phyloP scores from a whole-genome alignment of 2,329 filamentous ascomycete genomes.

The Reticulascus tulasneorum region DNA sequence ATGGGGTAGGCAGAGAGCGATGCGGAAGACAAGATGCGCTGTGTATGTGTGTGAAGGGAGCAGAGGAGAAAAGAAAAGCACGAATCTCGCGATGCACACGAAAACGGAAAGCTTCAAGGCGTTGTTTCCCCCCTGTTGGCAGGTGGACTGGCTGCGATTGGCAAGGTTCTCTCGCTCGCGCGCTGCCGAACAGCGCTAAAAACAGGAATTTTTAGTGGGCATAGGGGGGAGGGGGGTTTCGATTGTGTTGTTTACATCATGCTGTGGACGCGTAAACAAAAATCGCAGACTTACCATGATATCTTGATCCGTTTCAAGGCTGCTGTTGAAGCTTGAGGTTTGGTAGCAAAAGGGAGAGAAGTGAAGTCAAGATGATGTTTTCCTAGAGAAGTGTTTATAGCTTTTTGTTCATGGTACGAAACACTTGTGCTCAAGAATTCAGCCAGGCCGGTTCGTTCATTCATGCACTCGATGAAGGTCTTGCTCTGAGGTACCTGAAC shows the following conservation, averaged over 20 bases:
- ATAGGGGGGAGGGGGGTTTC: no score
- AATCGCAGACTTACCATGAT: slow-evolving; percentile 2
- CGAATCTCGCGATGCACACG: no score
- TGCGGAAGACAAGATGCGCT: neutral
- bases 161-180: neutral
- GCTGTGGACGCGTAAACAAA: slow-evolving; percentile 5
- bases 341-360: neutral
- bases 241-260: slow-evolving; percentile 16
- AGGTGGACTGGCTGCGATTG: slow-evolving; percentile 9
- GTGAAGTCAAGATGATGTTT: slow-evolving; percentile 1
- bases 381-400: no score
- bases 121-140: slow-evolving; percentile 12
- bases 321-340: neutral
- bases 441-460: no score
- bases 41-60: neutral
- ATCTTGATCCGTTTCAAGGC: no score
- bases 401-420: no score
- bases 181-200: slow-evolving; percentile 1
- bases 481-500: no score
- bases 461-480: no score
- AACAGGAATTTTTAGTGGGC: neutral
- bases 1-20: neutral
- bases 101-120: no score
- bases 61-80: neutral
- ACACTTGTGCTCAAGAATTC: no score